Evolutionary conservation across 2,329 filamentous ascomycete genomes (phyloP), one percentile per base, ranked within the genome.

Genomic region (Ophioceras dolichostomum): DNA sequence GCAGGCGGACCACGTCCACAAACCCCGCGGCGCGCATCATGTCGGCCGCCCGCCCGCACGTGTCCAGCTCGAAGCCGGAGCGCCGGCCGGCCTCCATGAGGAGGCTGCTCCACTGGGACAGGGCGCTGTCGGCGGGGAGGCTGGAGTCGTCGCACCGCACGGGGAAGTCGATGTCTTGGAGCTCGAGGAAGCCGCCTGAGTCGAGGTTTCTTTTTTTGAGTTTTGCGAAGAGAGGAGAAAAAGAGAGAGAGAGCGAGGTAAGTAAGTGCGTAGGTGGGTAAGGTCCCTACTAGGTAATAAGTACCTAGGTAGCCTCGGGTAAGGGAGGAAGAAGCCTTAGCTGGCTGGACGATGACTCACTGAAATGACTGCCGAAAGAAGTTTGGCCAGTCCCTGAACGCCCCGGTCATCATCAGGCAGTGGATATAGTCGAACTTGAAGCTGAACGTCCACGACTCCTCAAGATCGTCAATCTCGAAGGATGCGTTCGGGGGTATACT

Each of bases 11-110:
- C 19, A 60, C 45, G 36, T 60, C 51, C 5, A 51, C 48, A 39
- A 58, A 61, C 3, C 59, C 59, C 5, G 53, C 53, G 2, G 46
- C 53, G 7, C 40, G 29, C 48, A 52, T 49, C 39, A 46, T 37
- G 13, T 54, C 50, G 14, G 46, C 51, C 1, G 50, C 49, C 27
- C 40, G 37, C n/a, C 47, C 51, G 37, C 51, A 53, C 2, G 45
- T 50, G 33, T 50, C 44, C 14, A 55, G 48, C 5, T 39, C 40
- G 30, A 52, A 47, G 2, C 55, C 52, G 4, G 47, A 49, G 30
- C 41, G 46, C 6, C 39, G 40, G 8, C 49, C 48, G 4, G 53
- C 53, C 29, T 56, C 49, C 39, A 51, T 44, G 49, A 57, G 52
- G 24, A 50, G 39, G 22, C 51, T 45, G 27, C 34, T 49, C 53